A percentile compares a stretch with the other conserved stretches of the same genome.
phyloP scores from a whole-genome alignment of 371 early-diverging fungal species.

The Zancudomyces culisetae region DNA sequence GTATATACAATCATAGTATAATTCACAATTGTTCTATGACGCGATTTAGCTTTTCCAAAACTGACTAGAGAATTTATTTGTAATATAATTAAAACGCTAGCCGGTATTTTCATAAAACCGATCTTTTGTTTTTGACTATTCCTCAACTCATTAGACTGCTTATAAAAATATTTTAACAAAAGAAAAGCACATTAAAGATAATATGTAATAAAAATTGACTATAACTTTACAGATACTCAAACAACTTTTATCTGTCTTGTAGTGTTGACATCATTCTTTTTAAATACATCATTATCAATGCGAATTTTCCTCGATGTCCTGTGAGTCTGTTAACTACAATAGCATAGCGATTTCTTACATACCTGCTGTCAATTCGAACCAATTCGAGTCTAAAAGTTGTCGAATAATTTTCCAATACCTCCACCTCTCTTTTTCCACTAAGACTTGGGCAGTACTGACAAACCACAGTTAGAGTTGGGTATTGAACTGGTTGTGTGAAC shows the following conservation, averaged over 20 bases:
- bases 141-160: too few species aligned
- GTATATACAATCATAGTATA: too few species aligned
- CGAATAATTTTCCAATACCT: constrained; percentile 25
- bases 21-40: too few species aligned
- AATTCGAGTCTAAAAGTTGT: constrained; percentile 20
- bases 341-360: constrained; percentile 9
- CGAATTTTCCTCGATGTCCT: constrained; percentile 20
- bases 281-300: constrained; percentile 12
- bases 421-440: constrained; percentile 15
- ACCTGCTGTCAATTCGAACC: constrained; percentile 7
- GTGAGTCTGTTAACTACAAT: constrained; percentile 17
- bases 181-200: neutral
- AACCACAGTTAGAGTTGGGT: constrained; percentile 9
- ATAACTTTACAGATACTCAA: neutral
- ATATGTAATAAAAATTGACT: neutral
- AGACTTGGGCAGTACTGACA: constrained; percentile 24
- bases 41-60: too few species aligned
- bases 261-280: constrained; percentile 8
- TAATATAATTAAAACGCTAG: too few species aligned
- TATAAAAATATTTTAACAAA: too few species aligned
- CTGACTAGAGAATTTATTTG: too few species aligned
- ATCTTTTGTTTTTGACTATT: too few species aligned
- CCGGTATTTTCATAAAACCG: too few species aligned
- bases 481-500: constrained; percentile 12
- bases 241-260: neutral